These are phyloP conservation scores for Saccharomycopsis sp. DNA, from an alignment of 805 yeast species.

Conservation along the genomic window DNA sequence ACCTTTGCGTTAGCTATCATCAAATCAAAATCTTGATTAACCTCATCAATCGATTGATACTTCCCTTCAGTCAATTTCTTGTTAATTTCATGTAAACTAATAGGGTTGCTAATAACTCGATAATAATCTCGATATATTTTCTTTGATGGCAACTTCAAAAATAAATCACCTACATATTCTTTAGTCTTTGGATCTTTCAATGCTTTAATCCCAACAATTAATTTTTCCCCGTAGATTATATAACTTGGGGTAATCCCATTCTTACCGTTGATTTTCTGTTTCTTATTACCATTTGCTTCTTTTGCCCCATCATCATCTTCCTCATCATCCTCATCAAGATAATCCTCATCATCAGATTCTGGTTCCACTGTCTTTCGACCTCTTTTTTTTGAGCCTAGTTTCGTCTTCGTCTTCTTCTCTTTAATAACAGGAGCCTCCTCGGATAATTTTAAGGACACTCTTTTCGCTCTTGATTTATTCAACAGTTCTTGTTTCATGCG, in stretches of 20 bases:
- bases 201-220: constrained; percentile 38
- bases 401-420: constrained; percentile 18
- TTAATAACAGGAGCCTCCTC: constrained; percentile 14
- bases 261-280: not conserved
- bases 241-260: constrained; percentile 23
- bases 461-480: constrained; percentile 30
- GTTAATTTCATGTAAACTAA: constrained; percentile 52
- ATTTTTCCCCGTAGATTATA: constrained; percentile 27
- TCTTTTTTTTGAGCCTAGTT: constrained; percentile 25
- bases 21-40: constrained; percentile 42
- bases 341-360: constrained; percentile 20
- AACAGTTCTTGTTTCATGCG: constrained; percentile 39
- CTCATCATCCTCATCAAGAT: constrained; percentile 18
- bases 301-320: constrained; percentile 9
- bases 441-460: constrained; percentile 27
- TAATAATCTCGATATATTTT: constrained; percentile 83
- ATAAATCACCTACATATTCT: constrained; percentile 45
- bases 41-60: constrained; percentile 36
- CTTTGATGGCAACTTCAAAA: constrained; percentile 64
- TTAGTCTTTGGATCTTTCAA: constrained; percentile 40
- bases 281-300: constrained; percentile 4
- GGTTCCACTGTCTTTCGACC: constrained; percentile 23
- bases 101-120: constrained; percentile 51
- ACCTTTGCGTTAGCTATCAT: constrained; percentile 65
- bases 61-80: constrained; percentile 45